Base-by-base conservation (phyloP, 2,329 filamentous ascomycete genomes). In the Aurifilum marmelostoma region DNA sequence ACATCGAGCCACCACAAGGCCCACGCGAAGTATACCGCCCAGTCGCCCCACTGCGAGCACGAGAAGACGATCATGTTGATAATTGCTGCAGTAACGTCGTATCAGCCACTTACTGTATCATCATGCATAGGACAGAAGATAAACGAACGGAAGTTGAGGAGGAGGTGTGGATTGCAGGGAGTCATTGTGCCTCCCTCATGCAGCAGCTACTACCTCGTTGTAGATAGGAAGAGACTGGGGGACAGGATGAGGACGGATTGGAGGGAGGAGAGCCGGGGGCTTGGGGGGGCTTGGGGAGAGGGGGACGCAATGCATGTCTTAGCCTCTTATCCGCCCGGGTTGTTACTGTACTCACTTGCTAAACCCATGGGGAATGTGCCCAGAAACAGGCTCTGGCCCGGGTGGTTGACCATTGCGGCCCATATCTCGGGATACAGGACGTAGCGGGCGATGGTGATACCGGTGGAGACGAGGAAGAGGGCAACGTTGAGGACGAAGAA, bases 381-480 rank as follows among this genome's bases (percentile, higher is more conserved):
- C 18, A 91, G 76, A 73, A 91, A 91, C 52, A 91, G 81, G 2
- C 84, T 87, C 74, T 91, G 87, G 0, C 83, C 83, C 0, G 88
- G 88, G 73, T 91, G 86, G 1, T 79, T 79, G 70, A 91, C 84
- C 85, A 91, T 90, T 1, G 83, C 84, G 0, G 60, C 73, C 83
- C 88, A 91, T 64, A 90, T 85, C 69, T 85, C 83, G 0, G 87
- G 89, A 74, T 89, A 91, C 1, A 89, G 74, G 0, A 80, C 79
- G 73, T 91, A 92, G 37, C 89, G 83, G 6, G 88, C 71, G 0
- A 86, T 65, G 0, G 85, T 87, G 47, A 88, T 81, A 9, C 78
- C 62, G 8, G 82, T 75, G 66, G 88, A 88, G 21, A 81, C 69
- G 1, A 79, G 56, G 73, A 91, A 91, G 0, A 90, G 77, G 0